Percentiles rank a stretch among this genome's conserved stretches.
phyloP scores from a whole-genome alignment of 345 rosid genomes.

The Eucalyptus regnans region DNA sequence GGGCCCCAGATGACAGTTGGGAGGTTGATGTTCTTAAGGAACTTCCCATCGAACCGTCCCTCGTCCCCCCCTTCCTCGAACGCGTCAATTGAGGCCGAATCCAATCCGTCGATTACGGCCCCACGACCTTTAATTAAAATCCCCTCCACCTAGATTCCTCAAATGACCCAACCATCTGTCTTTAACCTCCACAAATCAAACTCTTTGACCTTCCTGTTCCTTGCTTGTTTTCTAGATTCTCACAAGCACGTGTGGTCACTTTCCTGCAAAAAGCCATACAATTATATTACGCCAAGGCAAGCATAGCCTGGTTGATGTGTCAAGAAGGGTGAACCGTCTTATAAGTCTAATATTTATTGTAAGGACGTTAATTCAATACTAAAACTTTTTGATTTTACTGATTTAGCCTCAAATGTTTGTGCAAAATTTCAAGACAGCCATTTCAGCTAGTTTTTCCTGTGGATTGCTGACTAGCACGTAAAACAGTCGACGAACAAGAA shows the following conservation, averaged over 20 bases:
- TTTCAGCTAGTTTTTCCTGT: fast-evolving
- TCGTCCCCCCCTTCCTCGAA: neutral
- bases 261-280: neutral
- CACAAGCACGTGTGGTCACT: neutral
- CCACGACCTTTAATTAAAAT: neutral
- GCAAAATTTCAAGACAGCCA: fast-evolving
- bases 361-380: fast-evolving
- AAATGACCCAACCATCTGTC: neutral
- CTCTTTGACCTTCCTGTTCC: neutral
- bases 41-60: neutral
- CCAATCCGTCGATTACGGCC: neutral
- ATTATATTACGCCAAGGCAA: neutral
- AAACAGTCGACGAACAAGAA: fast-evolving
- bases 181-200: neutral
- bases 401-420: too few species aligned
- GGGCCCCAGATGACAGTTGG: conserved; percentile 3
- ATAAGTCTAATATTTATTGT: too few species aligned
- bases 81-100: neutral
- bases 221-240: neutral
- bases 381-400: too few species aligned
- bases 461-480: fast-evolving
- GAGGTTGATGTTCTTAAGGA: neutral
- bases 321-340: too few species aligned
- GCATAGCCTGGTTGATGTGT: too few species aligned
- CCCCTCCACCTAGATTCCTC: neutral